These are phyloP conservation scores for Suillus hirtellus DNA, from an alignment of 768 basidiomycete genomes.

Conservation along the genomic window DNA sequence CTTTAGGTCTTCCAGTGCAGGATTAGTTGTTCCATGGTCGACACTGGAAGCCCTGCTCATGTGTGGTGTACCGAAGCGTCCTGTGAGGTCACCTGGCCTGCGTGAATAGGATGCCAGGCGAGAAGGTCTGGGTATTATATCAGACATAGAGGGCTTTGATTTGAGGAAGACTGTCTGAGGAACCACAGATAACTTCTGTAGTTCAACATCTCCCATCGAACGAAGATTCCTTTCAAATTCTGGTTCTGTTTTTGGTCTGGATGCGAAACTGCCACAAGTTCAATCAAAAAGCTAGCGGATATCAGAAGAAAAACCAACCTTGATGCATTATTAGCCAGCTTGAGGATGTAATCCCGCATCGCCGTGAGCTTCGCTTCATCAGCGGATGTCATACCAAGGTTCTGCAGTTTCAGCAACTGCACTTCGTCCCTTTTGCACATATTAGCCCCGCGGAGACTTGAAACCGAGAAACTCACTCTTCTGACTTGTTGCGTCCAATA, in stretches of 20 bases:
- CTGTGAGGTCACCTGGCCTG: slow-evolving; percentile 40
- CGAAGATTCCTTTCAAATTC: slow-evolving; percentile 66
- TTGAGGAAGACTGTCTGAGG: slow-evolving; percentile 91
- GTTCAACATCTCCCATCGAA: slow-evolving; percentile 65
- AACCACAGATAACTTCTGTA: slow-evolving; percentile 86
- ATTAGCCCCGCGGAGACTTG: not conserved
- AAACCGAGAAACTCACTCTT: slow-evolving; percentile 66
- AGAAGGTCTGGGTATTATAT: slow-evolving; percentile 37
- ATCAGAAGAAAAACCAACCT: slow-evolving; percentile 49
- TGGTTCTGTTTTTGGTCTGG: slow-evolving; percentile 60
- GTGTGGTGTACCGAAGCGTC: slow-evolving; percentile 53
- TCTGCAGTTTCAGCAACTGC: slow-evolving; percentile 76
- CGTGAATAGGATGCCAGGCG: slow-evolving; percentile 40
- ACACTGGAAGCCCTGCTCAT: slow-evolving; percentile 48
- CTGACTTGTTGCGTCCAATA: slow-evolving; percentile 56
- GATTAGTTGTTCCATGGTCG: slow-evolving; percentile 47
- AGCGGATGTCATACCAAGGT: slow-evolving; percentile 78
- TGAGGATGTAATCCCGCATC: slow-evolving; percentile 86
- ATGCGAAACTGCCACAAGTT: slow-evolving; percentile 54
- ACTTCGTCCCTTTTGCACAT: slow-evolving; percentile 62
- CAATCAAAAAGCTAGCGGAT: slow-evolving; percentile 12
- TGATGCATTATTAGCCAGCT: slow-evolving; percentile 75
- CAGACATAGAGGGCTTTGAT: slow-evolving; percentile 40
- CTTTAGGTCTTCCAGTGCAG: slow-evolving; percentile 78
- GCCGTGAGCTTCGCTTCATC: slow-evolving; percentile 89